Conservation (phyloP, 2,329 filamentous ascomycete species). For the Xylariaceae sp. region DNA sequence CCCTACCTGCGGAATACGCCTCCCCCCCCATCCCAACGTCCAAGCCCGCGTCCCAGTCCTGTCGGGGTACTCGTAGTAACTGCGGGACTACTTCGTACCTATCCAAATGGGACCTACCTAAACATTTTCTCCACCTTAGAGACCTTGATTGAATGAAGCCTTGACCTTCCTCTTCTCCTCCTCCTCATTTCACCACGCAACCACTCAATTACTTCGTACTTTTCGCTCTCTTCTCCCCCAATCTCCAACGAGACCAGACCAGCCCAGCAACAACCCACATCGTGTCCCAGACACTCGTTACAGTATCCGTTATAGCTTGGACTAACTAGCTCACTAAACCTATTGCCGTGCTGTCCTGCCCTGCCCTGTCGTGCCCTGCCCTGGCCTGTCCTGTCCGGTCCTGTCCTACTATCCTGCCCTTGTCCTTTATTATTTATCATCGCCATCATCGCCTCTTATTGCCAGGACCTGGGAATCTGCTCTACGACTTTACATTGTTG, state of each 20-base stretch:
- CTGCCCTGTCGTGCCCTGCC: too few species aligned
- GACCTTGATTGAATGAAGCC: conserved; percentile 19
- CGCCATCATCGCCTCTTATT: neutral
- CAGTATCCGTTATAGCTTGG: too few species aligned
- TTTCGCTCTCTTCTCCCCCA: conserved; percentile 13
- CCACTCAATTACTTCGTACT: conserved; percentile 18
- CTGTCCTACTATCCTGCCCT: neutral
- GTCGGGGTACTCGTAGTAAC: too few species aligned
- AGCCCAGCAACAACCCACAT: conserved; percentile 9
- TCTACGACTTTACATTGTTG: neutral
- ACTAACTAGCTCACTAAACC: conserved; percentile 2
- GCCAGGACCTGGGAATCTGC: too few species aligned
- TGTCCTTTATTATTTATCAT: neutral
- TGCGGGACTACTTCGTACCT: too few species aligned
- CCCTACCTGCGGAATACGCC: too few species aligned
- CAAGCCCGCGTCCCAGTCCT: too few species aligned
- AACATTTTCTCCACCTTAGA: conserved; percentile 24
- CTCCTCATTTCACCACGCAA: conserved; percentile 24
- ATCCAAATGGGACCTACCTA: neutral
- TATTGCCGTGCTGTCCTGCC: neutral
- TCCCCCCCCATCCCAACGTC: too few species aligned
- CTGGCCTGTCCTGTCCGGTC: too few species aligned
- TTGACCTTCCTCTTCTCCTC: conserved; percentile 23
- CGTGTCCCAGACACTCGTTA: conserved; percentile 23
- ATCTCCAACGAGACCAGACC: neutral